Base-by-base conservation (phyloP, 2,329 filamentous ascomycete genomes). In the Sclerotinia spermophila region DNA sequence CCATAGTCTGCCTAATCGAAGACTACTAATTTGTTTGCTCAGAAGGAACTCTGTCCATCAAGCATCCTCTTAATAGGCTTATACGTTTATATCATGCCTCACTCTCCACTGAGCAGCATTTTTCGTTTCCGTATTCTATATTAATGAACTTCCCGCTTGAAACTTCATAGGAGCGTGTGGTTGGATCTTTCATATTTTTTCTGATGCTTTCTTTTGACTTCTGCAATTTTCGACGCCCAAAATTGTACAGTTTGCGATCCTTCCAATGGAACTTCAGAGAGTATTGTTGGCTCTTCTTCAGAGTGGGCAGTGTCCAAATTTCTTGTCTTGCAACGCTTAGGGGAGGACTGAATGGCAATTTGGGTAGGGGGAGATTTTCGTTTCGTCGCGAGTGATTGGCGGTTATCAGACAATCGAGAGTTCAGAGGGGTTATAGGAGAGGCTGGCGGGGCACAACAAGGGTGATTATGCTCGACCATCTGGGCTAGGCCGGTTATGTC, bases 191-290 rank as follows among this genome's bases (percentile, higher is more conserved):
- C n/a, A n/a, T 24, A 13, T 15, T 56, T 58, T 35, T 10, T 58
- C 11, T 1, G 10, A 2, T 35, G 21, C 11, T 58, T 35, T 58
- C 10, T 38, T 30, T 35, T 15, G 24, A 2, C 5, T 33, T 7
- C 10, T n/a, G 21, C 33, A 30, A 8, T 0, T 35, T 3, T 24
- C 6, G 11, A 58, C 35, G 21, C 11, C 7, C 19, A 7, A 1
- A 11, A 19, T 3, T 15, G 1, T 38, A 4, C 5, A 58, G 1
- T 7, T n/a, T 38, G 8, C 3, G 30, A 0, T 38, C 21, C 1
- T 35, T 38, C 55, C 11, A 0, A n/a, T 38, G 21, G 11, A 24
- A 38, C 55, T 56, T 38, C 11, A 3, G 11, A 19, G 33, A 30
- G 21, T 38, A 11, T 10, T 6, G 5, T 21, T 24, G 30, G 3